Evolutionary conservation across 2,329 filamentous ascomycete genomes (phyloP).

Genomic region (Paecilomyces niveus): DNA sequence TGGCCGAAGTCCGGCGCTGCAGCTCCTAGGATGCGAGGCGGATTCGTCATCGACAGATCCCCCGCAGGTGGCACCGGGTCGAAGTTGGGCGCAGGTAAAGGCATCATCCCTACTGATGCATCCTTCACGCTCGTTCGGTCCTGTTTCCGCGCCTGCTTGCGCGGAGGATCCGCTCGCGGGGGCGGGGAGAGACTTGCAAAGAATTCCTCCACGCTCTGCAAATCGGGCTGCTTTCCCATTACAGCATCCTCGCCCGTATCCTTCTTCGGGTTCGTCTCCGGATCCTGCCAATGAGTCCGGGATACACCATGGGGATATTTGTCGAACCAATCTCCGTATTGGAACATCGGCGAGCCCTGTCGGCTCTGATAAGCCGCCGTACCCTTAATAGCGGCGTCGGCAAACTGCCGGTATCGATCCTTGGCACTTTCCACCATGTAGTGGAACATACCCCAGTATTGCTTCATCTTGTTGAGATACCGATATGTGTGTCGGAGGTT

Average conservation of each 20-base stretch:
- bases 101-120: slow-evolving; percentile 3
- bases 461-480: slow-evolving; percentile 91
- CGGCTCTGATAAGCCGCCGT: slow-evolving; percentile 33
- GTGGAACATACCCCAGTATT: slow-evolving; percentile 97
- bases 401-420: slow-evolving; percentile 76
- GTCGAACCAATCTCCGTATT: slow-evolving; percentile 97
- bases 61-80: slow-evolving; percentile 15
- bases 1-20: slow-evolving; percentile 26
- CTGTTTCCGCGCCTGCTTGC: slow-evolving; percentile 39
- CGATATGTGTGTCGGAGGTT: slow-evolving; percentile 83
- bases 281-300: slow-evolving; percentile 74
- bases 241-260: slow-evolving; percentile 82
- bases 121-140: slow-evolving; percentile 16
- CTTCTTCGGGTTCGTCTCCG: slow-evolving; percentile 58
- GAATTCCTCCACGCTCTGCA: slow-evolving; percentile 93
- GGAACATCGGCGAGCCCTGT: slow-evolving; percentile 63
- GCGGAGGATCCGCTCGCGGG: slow-evolving; percentile 40
- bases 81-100: slow-evolving; percentile 14
- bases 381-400: slow-evolving; percentile 70
- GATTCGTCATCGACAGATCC: slow-evolving; percentile 21
- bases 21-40: slow-evolving; percentile 20
- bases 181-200: slow-evolving; percentile 71
- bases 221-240: slow-evolving; percentile 76
- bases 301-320: slow-evolving; percentile 89
- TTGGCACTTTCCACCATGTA: slow-evolving; percentile 92